A percentile compares a stretch with the other conserved stretches of the same genome.
These are phyloP conservation scores for Selaginella tamariscina DNA, from an alignment of 75 land plant species.

Conservation along the genomic window DNA sequence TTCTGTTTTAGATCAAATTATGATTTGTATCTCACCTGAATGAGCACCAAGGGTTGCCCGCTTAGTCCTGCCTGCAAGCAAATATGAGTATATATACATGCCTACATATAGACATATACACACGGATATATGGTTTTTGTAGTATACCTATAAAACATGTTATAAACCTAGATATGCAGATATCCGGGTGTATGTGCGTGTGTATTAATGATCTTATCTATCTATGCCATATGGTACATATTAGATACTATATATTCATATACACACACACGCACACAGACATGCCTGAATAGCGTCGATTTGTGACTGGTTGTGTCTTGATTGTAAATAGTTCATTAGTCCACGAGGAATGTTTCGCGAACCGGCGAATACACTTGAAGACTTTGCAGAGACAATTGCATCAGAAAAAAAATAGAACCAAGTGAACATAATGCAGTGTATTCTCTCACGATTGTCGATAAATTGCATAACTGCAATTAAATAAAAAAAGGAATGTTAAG, in stretches of 20 bases:
- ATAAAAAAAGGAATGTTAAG: not conserved
- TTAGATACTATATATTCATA: too few species aligned
- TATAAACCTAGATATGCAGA: too few species aligned
- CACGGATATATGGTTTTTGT: too few species aligned
- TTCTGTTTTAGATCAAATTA: conserved; percentile 2
- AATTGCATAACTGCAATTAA: conserved; percentile 55
- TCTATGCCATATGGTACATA: too few species aligned
- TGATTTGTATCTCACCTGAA: conserved; percentile 32
- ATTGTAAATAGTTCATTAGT: conserved; percentile 44
- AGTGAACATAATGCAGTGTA: conserved; percentile 63
- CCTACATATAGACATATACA: too few species aligned
- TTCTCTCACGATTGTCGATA: conserved; percentile 87
- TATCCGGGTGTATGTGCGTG: too few species aligned
- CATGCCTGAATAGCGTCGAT: conserved; percentile 57
- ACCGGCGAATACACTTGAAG: conserved; percentile 14
- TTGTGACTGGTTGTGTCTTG: conserved; percentile 63
- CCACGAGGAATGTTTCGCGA: conserved; percentile 51
- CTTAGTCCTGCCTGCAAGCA: conserved; percentile 45
- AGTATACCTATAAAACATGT: too few species aligned
- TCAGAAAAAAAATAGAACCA: conserved; percentile 61
- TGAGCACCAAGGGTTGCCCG: conserved; percentile 39
- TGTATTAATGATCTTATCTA: too few species aligned
- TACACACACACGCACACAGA: not conserved
- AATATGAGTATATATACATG: conserved; percentile 13
- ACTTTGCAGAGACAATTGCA: conserved; percentile 44